Conservation (phyloP, 2,329 filamentous ascomycete species). For the Aspergillus puulaauensis region DNA sequence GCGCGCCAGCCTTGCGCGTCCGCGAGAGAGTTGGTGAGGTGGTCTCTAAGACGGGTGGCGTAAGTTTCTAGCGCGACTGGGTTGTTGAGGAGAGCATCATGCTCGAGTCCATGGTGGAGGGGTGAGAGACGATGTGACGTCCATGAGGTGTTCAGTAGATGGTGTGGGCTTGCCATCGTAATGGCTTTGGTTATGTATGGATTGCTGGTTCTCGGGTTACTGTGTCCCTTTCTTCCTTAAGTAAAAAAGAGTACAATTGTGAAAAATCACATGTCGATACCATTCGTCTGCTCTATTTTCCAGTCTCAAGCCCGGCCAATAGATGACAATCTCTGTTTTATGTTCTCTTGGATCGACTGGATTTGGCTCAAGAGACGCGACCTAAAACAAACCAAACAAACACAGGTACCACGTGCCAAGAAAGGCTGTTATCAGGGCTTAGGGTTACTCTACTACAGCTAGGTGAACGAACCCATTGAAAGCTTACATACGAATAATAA, state of each 20-base stretch:
- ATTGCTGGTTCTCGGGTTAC: background rate
- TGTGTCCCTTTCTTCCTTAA: background rate
- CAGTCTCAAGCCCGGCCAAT: background rate
- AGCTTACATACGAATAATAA: too few relatives aligned
- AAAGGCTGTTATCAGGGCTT: conserved; percentile 4
- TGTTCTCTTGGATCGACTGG: background rate
- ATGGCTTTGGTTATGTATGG: background rate
- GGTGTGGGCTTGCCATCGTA: conserved; percentile 32
- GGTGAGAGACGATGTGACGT: conserved; percentile 55
- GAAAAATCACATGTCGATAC: conserved; percentile 6
- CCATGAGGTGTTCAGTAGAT: conserved; percentile 55
- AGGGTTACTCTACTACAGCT: conserved; percentile 2
- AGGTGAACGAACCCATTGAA: background rate
- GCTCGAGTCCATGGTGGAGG: conserved; percentile 49
- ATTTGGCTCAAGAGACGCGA: conserved; percentile 1
- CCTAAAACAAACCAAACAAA: conserved; percentile 13
- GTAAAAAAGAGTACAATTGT: background rate
- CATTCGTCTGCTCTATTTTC: background rate
- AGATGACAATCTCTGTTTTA: background rate
- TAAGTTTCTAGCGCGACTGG: conserved; percentile 43
- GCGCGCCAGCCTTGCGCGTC: conserved; percentile 40
- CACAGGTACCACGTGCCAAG: conserved; percentile 6
- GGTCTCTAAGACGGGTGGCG: conserved; percentile 48
- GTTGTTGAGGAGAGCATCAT: conserved; percentile 34
- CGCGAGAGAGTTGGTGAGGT: conserved; percentile 49